Evolutionary conservation across 345 rosid species (phyloP).

Genomic region (Brassica cretica): DNA sequence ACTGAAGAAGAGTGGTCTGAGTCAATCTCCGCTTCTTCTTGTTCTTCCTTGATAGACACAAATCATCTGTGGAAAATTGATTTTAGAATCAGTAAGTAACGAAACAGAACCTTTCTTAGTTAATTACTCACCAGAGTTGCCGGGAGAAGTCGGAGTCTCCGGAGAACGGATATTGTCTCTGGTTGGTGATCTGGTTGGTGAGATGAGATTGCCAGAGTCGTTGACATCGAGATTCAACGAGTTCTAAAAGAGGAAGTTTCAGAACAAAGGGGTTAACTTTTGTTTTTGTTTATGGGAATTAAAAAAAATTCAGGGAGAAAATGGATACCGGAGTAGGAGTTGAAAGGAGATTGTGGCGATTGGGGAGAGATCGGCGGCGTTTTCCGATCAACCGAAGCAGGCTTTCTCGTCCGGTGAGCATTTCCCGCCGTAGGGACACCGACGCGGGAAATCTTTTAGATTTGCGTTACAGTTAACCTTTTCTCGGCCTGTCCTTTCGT

Average conservation of each 20-base stretch:
- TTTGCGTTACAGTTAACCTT: not conserved
- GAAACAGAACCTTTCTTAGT: slow-evolving; percentile 11
- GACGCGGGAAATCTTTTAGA: slow-evolving; percentile 32
- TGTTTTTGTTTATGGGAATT: not conserved
- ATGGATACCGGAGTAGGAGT: slow-evolving; percentile 43
- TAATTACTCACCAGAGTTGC: slow-evolving; percentile 40
- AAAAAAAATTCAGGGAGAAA: not conserved
- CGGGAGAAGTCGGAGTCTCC: slow-evolving; percentile 42
- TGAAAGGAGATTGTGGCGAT: slow-evolving; percentile 54
- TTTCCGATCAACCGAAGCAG: slow-evolving; percentile 68
- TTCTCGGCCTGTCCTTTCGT: not conserved
- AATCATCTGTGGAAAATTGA: slow-evolving; percentile 31
- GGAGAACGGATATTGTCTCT: not conserved
- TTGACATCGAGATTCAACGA: slow-evolving; percentile 44
- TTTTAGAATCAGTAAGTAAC: slow-evolving; percentile 11
- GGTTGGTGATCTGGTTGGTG: slow-evolving; percentile 10
- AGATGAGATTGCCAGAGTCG: slow-evolving; percentile 25
- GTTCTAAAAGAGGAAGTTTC: slow-evolving; percentile 30
- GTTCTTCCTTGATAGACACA: slow-evolving; percentile 53
- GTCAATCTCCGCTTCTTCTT: slow-evolving; percentile 65
- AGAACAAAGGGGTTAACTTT: slow-evolving; percentile 13
- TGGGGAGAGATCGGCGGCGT: slow-evolving; percentile 70
- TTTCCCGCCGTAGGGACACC: slow-evolving; percentile 27
- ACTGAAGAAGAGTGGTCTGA: slow-evolving; percentile 77
- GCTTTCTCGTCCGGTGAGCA: slow-evolving; percentile 78